These are phyloP conservation scores for Aspergillus nomiae DNA, from an alignment of 2,329 filamentous ascomycete genomes.

Conservation along the genomic window DNA sequence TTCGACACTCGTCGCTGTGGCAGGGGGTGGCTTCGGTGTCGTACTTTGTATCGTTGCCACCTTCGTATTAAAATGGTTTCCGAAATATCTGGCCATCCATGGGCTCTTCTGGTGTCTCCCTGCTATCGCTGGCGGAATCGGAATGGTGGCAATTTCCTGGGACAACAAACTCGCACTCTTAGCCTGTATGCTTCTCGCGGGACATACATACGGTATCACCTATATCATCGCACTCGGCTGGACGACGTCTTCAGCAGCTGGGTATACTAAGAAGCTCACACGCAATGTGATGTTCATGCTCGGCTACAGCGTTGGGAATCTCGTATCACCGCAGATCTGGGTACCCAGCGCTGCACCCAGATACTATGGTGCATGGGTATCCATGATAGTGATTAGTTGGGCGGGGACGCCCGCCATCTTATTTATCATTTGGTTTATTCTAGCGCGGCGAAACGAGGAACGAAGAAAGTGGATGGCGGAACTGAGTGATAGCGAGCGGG, in stretches of 20 bases:
- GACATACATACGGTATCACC: not conserved
- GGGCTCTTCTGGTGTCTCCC: conserved; percentile 1
- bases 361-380: not conserved
- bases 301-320: conserved; percentile 3
- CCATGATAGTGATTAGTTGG: conserved; percentile 1
- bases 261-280: conserved; percentile 5
- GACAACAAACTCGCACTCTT: not conserved
- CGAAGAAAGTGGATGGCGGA: not conserved
- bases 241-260: conserved; percentile 1
- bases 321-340: conserved; percentile 9
- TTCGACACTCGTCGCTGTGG: not conserved
- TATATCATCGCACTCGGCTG: conserved; percentile 2
- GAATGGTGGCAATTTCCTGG: not conserved
- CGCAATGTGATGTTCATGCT: conserved; percentile 9
- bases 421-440: not conserved
- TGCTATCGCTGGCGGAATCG: not conserved
- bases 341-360: not conserved
- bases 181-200: not conserved
- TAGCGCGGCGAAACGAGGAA: not conserved
- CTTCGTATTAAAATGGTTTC: not conserved
- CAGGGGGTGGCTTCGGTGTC: not conserved
- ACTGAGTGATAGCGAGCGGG: not conserved
- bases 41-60: not conserved
- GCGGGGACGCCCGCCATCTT: not conserved
- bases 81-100: not conserved